phyloP scores from a whole-genome alignment of 345 rosid species.

The Theobroma cacao region DNA sequence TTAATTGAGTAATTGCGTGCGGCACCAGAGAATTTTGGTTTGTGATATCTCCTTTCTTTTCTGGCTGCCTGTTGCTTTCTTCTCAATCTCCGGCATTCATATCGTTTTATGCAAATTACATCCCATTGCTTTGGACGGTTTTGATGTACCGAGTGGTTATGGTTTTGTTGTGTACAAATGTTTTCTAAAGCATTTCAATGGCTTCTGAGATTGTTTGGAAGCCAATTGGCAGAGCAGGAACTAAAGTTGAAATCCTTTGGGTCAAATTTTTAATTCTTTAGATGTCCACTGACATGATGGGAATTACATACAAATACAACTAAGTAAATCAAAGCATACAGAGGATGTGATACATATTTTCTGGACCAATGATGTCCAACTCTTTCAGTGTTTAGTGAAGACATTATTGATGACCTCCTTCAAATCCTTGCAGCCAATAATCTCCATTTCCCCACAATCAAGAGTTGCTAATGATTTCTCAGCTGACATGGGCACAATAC shows the following conservation, averaged over 20 bases:
- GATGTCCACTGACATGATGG: not conserved
- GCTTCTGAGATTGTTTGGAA: not conserved
- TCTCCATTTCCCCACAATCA: constrained; percentile 36
- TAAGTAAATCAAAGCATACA: not conserved
- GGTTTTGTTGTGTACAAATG: not conserved
- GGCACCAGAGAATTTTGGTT: not conserved
- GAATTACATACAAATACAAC: not conserved
- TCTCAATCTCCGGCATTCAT: not conserved
- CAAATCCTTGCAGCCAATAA: constrained; percentile 70
- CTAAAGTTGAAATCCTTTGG: not conserved
- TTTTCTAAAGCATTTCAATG: not conserved
- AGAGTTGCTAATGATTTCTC: constrained; percentile 39
- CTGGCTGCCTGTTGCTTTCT: not conserved
- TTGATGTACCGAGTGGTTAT: not conserved
- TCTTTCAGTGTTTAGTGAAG: constrained; percentile 23
- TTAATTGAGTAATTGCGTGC: not conserved
- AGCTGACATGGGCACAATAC: constrained; percentile 68
- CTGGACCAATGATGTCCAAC: not conserved
- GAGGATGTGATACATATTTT: not conserved
- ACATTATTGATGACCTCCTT: constrained; percentile 65
- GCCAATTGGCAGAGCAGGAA: too few relatives aligned
- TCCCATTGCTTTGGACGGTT: not conserved
- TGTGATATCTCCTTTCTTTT: not conserved
- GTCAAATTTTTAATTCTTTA: not conserved
- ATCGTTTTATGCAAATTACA: not conserved